A percentile compares a stretch with the other conserved stretches of the same genome.
Evolutionary conservation across 495 filamentous ascomycete species (phyloP).

Genomic region (Tuber magnatum): DNA sequence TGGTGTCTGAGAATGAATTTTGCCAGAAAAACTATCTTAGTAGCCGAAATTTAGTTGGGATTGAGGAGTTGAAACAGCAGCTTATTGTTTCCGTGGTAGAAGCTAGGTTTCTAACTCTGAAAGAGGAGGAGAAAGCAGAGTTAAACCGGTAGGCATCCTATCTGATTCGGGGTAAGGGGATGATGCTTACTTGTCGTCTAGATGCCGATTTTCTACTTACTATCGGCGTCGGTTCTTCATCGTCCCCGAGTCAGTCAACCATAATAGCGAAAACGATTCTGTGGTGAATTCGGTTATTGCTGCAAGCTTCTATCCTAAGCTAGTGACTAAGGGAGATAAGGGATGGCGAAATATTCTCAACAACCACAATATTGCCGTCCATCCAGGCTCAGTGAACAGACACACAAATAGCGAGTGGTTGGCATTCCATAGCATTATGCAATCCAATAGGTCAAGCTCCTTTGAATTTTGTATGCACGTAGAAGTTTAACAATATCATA

Average conservation of each 20-base stretch:
- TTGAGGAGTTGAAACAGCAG: conserved; percentile 91
- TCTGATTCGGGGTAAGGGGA: not conserved
- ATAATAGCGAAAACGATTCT: conserved; percentile 67
- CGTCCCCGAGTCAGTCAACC: conserved; percentile 63
- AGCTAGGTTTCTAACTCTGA: conserved; percentile 68
- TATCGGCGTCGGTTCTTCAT: conserved; percentile 67
- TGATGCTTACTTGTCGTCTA: not conserved
- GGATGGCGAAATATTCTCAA: conserved; percentile 85
- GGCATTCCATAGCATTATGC: conserved; percentile 94
- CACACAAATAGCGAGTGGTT: conserved; percentile 64
- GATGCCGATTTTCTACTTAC: conserved; percentile 44
- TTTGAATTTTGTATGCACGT: not conserved
- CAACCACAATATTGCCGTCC: conserved; percentile 76
- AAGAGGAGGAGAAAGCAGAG: conserved; percentile 56
- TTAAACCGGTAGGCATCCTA: conserved; percentile 52
- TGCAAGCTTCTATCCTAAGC: conserved; percentile 91
- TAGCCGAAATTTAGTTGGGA: conserved; percentile 71
- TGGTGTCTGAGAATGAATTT: conserved; percentile 68
- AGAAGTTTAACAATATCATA: conserved; percentile 31
- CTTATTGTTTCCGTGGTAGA: conserved; percentile 74
- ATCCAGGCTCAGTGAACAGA: conserved; percentile 75
- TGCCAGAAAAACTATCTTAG: conserved; percentile 88
- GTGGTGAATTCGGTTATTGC: conserved; percentile 73
- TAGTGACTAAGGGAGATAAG: conserved; percentile 77
- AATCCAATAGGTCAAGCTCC: conserved; percentile 60